Conservation (phyloP, 1,139 yeast species). For the Geotrichum phurueaensis region DNA sequence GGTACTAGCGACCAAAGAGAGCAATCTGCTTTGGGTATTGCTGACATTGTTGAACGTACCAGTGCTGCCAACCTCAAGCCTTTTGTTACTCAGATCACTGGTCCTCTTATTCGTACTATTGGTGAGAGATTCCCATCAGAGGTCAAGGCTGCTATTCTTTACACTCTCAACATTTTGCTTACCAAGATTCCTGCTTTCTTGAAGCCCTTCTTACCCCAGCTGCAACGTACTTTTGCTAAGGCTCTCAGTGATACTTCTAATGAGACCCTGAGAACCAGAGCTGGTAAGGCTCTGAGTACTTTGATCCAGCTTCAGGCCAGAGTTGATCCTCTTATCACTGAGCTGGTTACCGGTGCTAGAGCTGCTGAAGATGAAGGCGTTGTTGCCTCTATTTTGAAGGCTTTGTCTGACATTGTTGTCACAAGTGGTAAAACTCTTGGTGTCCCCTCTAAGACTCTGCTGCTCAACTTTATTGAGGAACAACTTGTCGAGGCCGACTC, state of each 20-base stretch:
- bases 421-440: constrained; percentile 75
- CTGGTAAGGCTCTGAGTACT: constrained; percentile 87
- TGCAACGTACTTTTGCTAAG: constrained; percentile 94
- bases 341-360: constrained; percentile 71
- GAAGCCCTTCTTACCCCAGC: constrained; percentile 94
- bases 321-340: constrained; percentile 86
- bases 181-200: constrained; percentile 82
- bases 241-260: constrained; percentile 71
- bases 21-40: constrained; percentile 80
- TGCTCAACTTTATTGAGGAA: constrained; percentile 71
- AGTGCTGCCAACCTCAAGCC: constrained; percentile 78
- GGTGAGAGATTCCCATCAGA: constrained; percentile 92
- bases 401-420: constrained; percentile 74
- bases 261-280: constrained; percentile 69
- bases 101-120: constrained; percentile 95
- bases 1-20: constrained; percentile 84
- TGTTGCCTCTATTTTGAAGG: constrained; percentile 78
- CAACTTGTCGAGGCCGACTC: constrained; percentile 21
- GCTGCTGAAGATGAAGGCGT: constrained; percentile 58
- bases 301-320: constrained; percentile 86
- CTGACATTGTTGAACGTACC: constrained; percentile 79
- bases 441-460: constrained; percentile 62
- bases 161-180: constrained; percentile 73
- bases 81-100: constrained; percentile 88
- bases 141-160: constrained; percentile 84